These are phyloP conservation scores for Zoysia matrella DNA, from an alignment of 202 grass and related monocot species.

Conservation along the genomic window DNA sequence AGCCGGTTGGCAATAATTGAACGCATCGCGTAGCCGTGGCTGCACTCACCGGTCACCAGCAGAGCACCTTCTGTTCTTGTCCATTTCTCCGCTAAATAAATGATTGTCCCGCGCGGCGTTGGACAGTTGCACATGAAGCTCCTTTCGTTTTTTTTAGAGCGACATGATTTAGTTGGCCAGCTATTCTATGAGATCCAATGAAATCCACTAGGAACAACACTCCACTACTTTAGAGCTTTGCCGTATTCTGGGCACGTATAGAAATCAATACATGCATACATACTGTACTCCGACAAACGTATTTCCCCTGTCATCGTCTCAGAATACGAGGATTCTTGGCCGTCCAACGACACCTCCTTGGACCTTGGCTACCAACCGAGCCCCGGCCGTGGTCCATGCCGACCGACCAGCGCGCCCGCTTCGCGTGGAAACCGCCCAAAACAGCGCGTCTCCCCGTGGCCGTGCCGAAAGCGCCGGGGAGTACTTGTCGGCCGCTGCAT, in stretches of 20 bases:
- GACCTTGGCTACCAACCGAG: not conserved
- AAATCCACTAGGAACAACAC: not conserved
- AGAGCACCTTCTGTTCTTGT: slow-evolving; percentile 45
- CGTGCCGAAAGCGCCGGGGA: not conserved
- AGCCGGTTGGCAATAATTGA: slow-evolving; percentile 15
- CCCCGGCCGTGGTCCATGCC: slow-evolving; percentile 13
- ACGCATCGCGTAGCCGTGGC: slow-evolving; percentile 35
- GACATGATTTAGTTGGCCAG: slow-evolving; percentile 34
- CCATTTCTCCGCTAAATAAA: slow-evolving; percentile 36
- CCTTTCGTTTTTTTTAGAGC: not conserved
- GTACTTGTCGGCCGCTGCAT: slow-evolving; percentile 20
- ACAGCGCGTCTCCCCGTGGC: slow-evolving; percentile 12
- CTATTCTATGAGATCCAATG: not conserved
- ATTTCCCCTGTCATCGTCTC: not conserved
- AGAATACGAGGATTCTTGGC: not conserved
- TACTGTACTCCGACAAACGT: not conserved
- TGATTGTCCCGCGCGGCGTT: slow-evolving; percentile 30
- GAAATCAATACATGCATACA: not conserved
- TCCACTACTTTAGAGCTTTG: not conserved
- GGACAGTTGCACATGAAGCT: slow-evolving; percentile 33
- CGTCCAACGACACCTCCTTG: no score
- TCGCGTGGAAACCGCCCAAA: slow-evolving; percentile 20
- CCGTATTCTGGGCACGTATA: not conserved
- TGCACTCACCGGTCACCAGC: slow-evolving; percentile 39
- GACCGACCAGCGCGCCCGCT: not conserved